Evolutionary conservation across 768 basidiomycete species (phyloP).

Genomic region (Hemileccinum rubropunctum): DNA sequence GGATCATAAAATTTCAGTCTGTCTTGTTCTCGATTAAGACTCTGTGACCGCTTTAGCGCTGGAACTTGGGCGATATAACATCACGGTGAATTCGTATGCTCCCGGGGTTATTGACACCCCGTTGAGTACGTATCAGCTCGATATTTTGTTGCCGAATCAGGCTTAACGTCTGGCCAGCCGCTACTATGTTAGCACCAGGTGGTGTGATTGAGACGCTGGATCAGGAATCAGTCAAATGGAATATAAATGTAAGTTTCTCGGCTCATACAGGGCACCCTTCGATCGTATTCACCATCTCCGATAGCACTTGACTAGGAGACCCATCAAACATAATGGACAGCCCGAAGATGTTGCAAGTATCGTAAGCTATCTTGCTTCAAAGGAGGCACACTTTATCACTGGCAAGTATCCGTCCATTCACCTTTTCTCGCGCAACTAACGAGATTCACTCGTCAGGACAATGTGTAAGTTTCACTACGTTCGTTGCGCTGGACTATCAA

Average conservation of each 20-base stretch:
- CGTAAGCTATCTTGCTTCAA: background rate
- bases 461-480: constrained; percentile 18
- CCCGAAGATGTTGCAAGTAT: background rate
- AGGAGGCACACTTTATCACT: background rate
- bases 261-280: too few species aligned
- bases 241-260: too few species aligned
- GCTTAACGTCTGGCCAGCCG: too few species aligned
- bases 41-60: constrained; percentile 3
- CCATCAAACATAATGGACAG: background rate
- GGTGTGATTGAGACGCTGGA: background rate
- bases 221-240: too few species aligned
- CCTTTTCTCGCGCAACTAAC: background rate
- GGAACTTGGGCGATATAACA: constrained; percentile 34
- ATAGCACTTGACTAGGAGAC: background rate
- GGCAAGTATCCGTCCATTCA: background rate
- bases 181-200: background rate
- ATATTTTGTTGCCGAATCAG: too few species aligned
- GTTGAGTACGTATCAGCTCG: constrained; percentile 25
- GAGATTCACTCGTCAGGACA: constrained; percentile 12
- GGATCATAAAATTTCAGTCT: background rate
- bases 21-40: background rate
- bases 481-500: background rate
- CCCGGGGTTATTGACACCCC: constrained; percentile 33
- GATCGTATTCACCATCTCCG: background rate
- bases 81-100: constrained; percentile 42